Evolutionary conservation across 2,329 filamentous ascomycete species (phyloP).

Genomic region (Setomelanomma holmii): DNA sequence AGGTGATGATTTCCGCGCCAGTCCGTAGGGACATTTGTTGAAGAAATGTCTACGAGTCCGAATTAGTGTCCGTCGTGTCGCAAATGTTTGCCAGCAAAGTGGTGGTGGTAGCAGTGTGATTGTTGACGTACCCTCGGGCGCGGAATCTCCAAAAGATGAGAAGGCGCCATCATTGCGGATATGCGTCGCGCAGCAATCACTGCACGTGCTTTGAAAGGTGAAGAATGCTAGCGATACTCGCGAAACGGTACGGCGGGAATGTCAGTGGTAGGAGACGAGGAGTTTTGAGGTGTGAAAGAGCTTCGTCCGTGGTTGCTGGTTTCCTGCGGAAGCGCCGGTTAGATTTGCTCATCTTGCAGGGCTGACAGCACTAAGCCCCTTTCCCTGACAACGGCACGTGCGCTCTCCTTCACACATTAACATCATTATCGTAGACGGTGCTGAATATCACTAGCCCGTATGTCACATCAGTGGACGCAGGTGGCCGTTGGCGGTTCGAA

Average conservation of each 20-base stretch:
- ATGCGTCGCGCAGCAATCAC: conserved; percentile 4
- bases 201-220: conserved; percentile 3
- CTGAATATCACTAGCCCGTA: not conserved
- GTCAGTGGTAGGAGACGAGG: conserved; percentile 4
- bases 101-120: conserved; percentile 8
- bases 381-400: conserved; percentile 8
- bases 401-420: not conserved
- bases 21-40: conserved; percentile 86
- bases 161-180: conserved; percentile 40
- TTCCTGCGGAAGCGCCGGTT: conserved; percentile 24
- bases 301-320: conserved; percentile 8
- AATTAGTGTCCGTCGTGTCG: conserved; percentile 22
- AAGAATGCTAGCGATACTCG: conserved; percentile 23
- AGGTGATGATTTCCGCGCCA: conserved; percentile 82
- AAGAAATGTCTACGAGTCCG: conserved; percentile 72
- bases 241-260: conserved; percentile 19
- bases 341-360: conserved; percentile 31
- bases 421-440: not conserved
- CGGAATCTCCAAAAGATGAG: conserved; percentile 46
- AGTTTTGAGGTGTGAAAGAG: conserved; percentile 7
- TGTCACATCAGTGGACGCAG: too few species aligned
- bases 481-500: too few species aligned
- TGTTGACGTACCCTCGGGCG: conserved; percentile 45
- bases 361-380: conserved; percentile 21
- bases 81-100: not conserved